Percentiles rank a stretch among this genome's conserved stretches.
Evolutionary conservation across 495 filamentous ascomycete species (phyloP).

Genomic region (Lentithecium fluviatile): DNA sequence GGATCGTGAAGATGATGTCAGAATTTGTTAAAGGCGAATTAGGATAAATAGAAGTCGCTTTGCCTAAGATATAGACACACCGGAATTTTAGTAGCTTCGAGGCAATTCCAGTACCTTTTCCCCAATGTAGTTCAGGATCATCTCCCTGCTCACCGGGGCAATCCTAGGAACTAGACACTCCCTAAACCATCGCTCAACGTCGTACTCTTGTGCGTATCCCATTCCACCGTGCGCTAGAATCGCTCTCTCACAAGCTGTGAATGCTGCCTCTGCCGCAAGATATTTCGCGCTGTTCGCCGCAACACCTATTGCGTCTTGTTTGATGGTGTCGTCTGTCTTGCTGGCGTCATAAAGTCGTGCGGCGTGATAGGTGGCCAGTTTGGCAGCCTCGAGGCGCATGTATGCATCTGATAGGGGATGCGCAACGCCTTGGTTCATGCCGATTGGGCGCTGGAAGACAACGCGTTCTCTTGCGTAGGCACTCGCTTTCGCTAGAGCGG

Average conservation of each 20-base stretch:
- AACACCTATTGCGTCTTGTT: slow-evolving; percentile 63
- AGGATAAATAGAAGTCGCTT: too few relatives aligned
- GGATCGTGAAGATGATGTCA: too few relatives aligned
- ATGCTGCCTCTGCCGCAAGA: slow-evolving; percentile 75
- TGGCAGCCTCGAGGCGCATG: slow-evolving; percentile 78
- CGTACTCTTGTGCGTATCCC: slow-evolving; percentile 74
- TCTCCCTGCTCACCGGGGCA: slow-evolving; percentile 73
- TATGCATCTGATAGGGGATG: slow-evolving; percentile 73
- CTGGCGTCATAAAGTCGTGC: slow-evolving; percentile 67
- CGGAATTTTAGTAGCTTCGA: slow-evolving; percentile 56
- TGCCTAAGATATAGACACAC: too few relatives aligned
- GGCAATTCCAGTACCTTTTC: slow-evolving; percentile 65
- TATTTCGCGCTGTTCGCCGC: slow-evolving; percentile 78
- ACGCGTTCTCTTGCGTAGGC: slow-evolving; percentile 66
- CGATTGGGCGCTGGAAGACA: slow-evolving; percentile 70
- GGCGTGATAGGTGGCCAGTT: slow-evolving; percentile 75
- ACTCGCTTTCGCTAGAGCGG: slow-evolving; percentile 62
- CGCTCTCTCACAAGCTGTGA: slow-evolving; percentile 69
- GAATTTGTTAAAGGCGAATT: too few relatives aligned
- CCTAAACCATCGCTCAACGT: slow-evolving; percentile 71
- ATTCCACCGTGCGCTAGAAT: slow-evolving; percentile 38
- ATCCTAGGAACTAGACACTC: slow-evolving; percentile 75
- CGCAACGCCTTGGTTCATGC: slow-evolving; percentile 71
- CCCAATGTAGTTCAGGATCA: slow-evolving; percentile 75
- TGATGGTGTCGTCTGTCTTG: slow-evolving; percentile 51